Conservation (phyloP, 768 basidiomycete genomes). For the Dentipellis fragilis region DNA sequence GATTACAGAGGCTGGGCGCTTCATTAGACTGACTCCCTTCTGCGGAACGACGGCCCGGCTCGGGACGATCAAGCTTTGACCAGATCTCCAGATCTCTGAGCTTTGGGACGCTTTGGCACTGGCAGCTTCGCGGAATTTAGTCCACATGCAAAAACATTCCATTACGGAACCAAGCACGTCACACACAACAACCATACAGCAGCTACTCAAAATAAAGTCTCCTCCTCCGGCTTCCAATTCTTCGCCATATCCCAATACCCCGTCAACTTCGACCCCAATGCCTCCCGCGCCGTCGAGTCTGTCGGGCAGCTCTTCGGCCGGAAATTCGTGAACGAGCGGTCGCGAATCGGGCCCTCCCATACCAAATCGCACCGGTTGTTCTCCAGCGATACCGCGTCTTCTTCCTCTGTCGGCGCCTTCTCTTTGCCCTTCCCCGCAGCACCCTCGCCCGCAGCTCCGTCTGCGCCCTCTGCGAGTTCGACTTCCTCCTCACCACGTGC, state of each 20-base stretch:
- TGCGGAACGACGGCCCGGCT: no score
- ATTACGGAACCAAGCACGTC: background rate
- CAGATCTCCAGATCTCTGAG: no score
- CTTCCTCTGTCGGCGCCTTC: conserved; percentile 20
- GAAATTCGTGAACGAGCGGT: conserved; percentile 72
- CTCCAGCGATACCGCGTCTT: conserved; percentile 47
- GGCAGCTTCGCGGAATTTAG: no score
- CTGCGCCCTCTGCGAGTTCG: conserved; percentile 42
- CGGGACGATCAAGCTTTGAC: no score
- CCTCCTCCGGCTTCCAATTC: conserved; percentile 79
- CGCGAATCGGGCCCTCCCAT: conserved; percentile 87
- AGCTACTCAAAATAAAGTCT: conserved; percentile 47
- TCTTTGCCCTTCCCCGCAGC: conserved; percentile 27
- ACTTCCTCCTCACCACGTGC: conserved; percentile 67
- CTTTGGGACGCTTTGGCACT: no score
- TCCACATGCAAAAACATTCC: background rate
- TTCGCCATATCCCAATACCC: conserved; percentile 95
- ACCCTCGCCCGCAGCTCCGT: conserved; percentile 29
- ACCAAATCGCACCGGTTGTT: conserved; percentile 85
- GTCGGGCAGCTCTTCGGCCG: conserved; percentile 76
- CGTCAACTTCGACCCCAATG: conserved; percentile 72
- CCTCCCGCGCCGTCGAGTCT: conserved; percentile 78
- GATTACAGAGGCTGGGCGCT: no score
- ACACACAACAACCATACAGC: background rate
- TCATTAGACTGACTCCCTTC: no score